A percentile compares a stretch with the other conserved stretches of the same genome.
phyloP scores from a whole-genome alignment of 768 basidiomycete genomes.

The Boletus vermiculosoides region DNA sequence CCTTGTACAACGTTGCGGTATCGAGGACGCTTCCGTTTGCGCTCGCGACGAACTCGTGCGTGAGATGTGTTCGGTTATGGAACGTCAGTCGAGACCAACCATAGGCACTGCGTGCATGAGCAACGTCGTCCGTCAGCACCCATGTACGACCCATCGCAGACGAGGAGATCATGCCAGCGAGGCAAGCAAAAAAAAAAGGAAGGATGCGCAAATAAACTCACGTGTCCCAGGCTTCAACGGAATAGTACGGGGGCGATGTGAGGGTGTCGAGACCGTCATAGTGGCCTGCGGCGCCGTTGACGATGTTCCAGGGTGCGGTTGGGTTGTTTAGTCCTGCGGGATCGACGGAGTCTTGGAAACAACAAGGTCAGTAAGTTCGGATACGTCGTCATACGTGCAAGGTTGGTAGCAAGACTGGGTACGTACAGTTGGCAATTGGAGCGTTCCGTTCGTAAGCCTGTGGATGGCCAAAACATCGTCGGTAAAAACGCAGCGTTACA shows the following conservation, averaged over 20 bases:
- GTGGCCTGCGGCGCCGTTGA: slow-evolving; percentile 29
- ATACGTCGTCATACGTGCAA: background rate
- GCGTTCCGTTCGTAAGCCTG: slow-evolving; percentile 29
- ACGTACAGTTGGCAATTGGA: slow-evolving; percentile 27
- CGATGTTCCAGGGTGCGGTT: slow-evolving; percentile 26
- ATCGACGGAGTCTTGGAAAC: slow-evolving; percentile 17
- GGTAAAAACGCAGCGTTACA: background rate
- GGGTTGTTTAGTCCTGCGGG: slow-evolving; percentile 28
- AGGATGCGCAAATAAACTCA: slow-evolving; percentile 4
- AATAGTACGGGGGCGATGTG: background rate
- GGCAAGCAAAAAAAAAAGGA: too few relatives aligned
- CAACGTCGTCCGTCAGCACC: background rate
- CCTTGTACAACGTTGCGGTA: slow-evolving; percentile 25
- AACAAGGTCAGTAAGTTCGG: too few relatives aligned
- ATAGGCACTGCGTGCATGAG: slow-evolving; percentile 13
- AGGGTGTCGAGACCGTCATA: slow-evolving; percentile 28
- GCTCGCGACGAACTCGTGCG: slow-evolving; percentile 30
- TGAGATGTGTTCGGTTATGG: slow-evolving; percentile 31
- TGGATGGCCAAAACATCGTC: too few relatives aligned
- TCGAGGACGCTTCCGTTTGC: slow-evolving; percentile 29
- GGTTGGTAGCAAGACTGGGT: too few relatives aligned
- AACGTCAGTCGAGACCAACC: slow-evolving; percentile 32
- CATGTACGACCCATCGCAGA: background rate
- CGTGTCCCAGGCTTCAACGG: slow-evolving; percentile 10
- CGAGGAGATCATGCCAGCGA: too few relatives aligned